phyloP scores from a whole-genome alignment of 2,329 filamentous ascomycete species.

The Juglanconis sp. region DNA sequence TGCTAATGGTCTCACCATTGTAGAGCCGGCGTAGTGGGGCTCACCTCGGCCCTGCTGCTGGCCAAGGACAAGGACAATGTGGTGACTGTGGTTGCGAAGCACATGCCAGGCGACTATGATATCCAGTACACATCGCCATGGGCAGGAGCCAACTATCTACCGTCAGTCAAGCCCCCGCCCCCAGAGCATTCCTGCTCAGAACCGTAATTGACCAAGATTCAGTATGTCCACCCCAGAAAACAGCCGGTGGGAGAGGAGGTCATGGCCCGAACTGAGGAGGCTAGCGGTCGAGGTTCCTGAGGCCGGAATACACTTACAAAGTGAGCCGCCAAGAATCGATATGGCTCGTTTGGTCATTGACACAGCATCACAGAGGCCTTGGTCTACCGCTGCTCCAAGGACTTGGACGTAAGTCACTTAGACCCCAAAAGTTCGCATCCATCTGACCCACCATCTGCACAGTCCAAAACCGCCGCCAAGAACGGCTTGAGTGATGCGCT shows the following conservation, averaged over 20 bases:
- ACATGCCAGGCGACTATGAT: slow-evolving; percentile 92
- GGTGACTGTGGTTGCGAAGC: slow-evolving; percentile 56
- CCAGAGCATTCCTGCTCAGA: background rate
- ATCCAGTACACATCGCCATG: slow-evolving; percentile 88
- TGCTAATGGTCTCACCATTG: background rate
- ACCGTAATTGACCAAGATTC: slow-evolving; percentile 12
- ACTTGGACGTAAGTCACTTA: slow-evolving; percentile 36
- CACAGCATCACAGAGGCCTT: slow-evolving; percentile 37
- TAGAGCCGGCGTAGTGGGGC: slow-evolving; percentile 49
- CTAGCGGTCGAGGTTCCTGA: slow-evolving; percentile 66
- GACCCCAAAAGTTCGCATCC: background rate
- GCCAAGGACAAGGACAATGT: slow-evolving; percentile 41
- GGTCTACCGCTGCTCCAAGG: slow-evolving; percentile 59
- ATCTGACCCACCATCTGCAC: background rate
- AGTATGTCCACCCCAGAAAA: slow-evolving; percentile 43
- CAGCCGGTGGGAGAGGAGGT: slow-evolving; percentile 59
- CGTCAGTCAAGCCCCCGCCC: slow-evolving; percentile 47
- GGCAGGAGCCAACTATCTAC: slow-evolving; percentile 79
- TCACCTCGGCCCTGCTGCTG: slow-evolving; percentile 49
- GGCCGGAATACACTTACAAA: slow-evolving; percentile 77
- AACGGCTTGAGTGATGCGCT: slow-evolving; percentile 62
- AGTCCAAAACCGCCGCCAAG: background rate
- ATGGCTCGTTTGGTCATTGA: background rate
- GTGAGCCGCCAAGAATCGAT: slow-evolving; percentile 31
- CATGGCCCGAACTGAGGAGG: slow-evolving; percentile 61